These are phyloP conservation scores for Saprolegnia diclina DNA, from an alignment of 352 stramenopile species.

Conservation along the genomic window DNA sequence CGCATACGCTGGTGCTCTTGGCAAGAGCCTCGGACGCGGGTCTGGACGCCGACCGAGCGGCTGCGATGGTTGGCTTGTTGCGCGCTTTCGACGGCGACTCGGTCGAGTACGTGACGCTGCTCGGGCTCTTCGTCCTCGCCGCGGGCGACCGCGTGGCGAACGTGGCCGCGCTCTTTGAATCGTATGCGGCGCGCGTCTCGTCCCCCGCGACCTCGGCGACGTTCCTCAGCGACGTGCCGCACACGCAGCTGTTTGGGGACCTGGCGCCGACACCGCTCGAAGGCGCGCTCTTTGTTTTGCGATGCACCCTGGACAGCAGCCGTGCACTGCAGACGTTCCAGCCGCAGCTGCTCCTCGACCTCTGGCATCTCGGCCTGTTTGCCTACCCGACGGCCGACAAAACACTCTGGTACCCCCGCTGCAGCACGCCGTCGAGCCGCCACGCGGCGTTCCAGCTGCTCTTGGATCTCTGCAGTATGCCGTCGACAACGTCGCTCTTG, in stretches of 20 bases:
- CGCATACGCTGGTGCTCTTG: constrained; percentile 8
- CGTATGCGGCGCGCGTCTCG: not conserved
- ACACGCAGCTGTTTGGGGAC: not conserved
- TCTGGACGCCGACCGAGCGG: not conserved
- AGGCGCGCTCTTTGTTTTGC: constrained; percentile 15
- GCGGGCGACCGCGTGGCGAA: not conserved
- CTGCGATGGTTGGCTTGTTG: not conserved
- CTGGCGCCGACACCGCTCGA: not conserved
- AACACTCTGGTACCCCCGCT: not conserved
- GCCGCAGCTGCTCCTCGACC: constrained; percentile 7
- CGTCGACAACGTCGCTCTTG: not conserved
- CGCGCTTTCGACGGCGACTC: not conserved
- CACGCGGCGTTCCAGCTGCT: constrained; percentile 19
- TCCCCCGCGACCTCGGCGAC: not conserved
- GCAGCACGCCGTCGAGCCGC: constrained; percentile 8
- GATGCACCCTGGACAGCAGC: not conserved
- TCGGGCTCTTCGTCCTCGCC: constrained; percentile 13
- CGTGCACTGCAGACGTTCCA: constrained; percentile 25
- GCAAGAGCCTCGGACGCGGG: not conserved
- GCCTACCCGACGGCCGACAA: not conserved
- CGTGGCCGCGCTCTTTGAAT: constrained; percentile 8
- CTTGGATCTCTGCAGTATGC: constrained; percentile 3
- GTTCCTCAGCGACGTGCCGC: constrained; percentile 10
- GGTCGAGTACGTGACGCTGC: constrained; percentile 19
- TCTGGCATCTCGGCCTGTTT: constrained; percentile 14